Conservation (phyloP, 768 basidiomycete species). For the Termitomyces sp. region DNA sequence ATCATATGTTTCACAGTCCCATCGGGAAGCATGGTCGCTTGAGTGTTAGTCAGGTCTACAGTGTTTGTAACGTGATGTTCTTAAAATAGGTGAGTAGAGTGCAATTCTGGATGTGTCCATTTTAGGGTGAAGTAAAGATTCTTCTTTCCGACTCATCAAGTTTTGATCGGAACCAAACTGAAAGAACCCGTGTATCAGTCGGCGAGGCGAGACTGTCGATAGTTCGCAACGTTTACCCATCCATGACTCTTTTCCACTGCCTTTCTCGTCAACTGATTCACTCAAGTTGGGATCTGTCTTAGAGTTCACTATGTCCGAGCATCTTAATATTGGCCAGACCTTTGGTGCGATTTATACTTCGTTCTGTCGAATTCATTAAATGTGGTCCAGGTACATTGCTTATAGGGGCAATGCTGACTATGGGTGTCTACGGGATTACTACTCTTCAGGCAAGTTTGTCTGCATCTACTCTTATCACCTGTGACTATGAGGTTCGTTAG, state of each 20-base stretch:
- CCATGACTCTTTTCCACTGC: conserved; percentile 7
- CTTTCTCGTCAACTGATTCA: neutral
- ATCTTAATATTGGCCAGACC: conserved; percentile 20
- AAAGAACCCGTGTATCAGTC: neutral
- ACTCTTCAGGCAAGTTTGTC: conserved; percentile 31
- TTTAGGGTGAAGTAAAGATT: neutral
- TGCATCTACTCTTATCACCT: neutral
- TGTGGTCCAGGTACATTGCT: conserved; percentile 28
- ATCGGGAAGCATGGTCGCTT: too few relatives aligned
- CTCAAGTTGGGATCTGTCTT: neutral
- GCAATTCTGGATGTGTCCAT: too few relatives aligned
- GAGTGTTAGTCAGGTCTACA: too few relatives aligned
- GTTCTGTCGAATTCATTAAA: neutral
- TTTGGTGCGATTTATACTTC: conserved; percentile 22
- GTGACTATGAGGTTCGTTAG: conserved; percentile 16
- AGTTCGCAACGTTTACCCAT: neutral
- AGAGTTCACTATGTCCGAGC: conserved; percentile 1
- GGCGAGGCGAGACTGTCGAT: neutral
- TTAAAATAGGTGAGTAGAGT: too few relatives aligned
- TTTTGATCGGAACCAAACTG: neutral
- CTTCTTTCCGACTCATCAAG: neutral
- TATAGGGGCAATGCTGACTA: conserved; percentile 30
- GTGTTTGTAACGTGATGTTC: too few relatives aligned
- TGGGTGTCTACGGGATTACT: conserved; percentile 39
- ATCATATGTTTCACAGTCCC: too few relatives aligned